These are phyloP conservation scores for Peribolospora baueri DNA, from an alignment of 768 basidiomycete genomes.

Conservation along the genomic window DNA sequence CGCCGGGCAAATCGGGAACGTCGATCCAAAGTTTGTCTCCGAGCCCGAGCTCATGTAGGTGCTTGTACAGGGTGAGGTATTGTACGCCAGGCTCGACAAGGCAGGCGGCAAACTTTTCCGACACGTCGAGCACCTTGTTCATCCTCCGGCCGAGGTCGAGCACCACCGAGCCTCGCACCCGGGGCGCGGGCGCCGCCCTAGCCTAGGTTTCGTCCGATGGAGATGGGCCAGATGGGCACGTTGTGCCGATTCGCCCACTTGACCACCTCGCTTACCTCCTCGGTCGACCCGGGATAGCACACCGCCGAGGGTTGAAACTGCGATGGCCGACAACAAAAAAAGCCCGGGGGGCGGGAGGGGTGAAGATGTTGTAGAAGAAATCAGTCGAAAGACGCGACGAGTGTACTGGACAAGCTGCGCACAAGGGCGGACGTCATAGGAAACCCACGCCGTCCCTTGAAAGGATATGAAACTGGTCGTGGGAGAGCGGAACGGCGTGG, in stretches of 20 bases:
- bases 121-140: constrained; percentile 8
- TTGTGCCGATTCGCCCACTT: constrained; percentile 7
- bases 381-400: too few relatives aligned
- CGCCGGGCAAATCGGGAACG: constrained; percentile 6
- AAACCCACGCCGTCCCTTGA: too few relatives aligned
- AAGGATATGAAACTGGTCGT: too few relatives aligned
- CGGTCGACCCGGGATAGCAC: constrained; percentile 1
- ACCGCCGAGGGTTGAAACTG: constrained; percentile 5
- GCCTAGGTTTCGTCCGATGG: constrained; percentile 9
- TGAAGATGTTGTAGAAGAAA: constrained; percentile 3
- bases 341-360: background rate
- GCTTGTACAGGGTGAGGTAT: constrained; percentile 9
- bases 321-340: background rate
- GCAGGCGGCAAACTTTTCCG: constrained; percentile 6
- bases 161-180: constrained; percentile 5
- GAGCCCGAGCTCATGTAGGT: constrained; percentile 1
- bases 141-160: constrained; percentile 5
- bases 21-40: constrained; percentile 8
- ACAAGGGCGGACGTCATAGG: too few relatives aligned
- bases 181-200: constrained; percentile 10
- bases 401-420: too few relatives aligned
- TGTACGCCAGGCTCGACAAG: constrained; percentile 10
- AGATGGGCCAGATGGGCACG: constrained; percentile 8
- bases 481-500: too few relatives aligned
- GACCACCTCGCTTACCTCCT: constrained; percentile 6